Evolutionary conservation across 192 early-diverging fungal species (phyloP).

Genomic region (Coemansia javaensis): DNA sequence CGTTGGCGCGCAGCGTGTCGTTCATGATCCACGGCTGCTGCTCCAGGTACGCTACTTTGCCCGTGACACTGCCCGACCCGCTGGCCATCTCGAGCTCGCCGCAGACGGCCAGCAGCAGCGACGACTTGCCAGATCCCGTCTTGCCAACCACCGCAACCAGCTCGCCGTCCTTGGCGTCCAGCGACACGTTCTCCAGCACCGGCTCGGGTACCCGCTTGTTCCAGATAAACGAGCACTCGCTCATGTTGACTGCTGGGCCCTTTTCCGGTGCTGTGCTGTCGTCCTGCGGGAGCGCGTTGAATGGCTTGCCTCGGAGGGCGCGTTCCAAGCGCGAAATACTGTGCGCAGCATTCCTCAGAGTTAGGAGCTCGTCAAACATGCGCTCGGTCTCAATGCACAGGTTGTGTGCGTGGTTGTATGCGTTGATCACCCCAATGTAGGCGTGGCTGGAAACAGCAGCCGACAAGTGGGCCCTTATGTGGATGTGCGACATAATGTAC

Average conservation of each 20-base stretch:
- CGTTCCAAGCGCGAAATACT: too few species aligned
- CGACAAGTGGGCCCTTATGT: too few species aligned
- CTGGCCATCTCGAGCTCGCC: constrained; percentile 67
- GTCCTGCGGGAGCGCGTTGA: too few species aligned
- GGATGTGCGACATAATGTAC: too few species aligned
- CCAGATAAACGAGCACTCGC: constrained; percentile 17
- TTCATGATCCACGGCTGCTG: constrained; percentile 91
- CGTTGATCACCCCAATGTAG: too few species aligned
- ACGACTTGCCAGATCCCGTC: constrained; percentile 81
- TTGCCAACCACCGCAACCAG: constrained; percentile 78
- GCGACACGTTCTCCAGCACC: constrained; percentile 38
- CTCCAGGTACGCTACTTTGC: constrained; percentile 69
- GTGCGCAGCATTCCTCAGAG: too few species aligned
- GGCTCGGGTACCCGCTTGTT: not conserved
- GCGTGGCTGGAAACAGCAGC: too few species aligned
- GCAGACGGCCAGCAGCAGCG: constrained; percentile 75
- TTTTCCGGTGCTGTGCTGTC: too few species aligned
- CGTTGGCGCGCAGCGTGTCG: constrained; percentile 62
- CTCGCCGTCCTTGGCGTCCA: constrained; percentile 49
- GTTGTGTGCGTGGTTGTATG: too few species aligned
- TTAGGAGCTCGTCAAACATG: too few species aligned
- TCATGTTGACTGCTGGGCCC: constrained; percentile 2
- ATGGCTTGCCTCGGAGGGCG: too few species aligned
- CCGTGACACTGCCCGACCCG: constrained; percentile 53
- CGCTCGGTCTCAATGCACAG: too few species aligned